Conservation (phyloP, 352 stramenopile species). For the Phytophthora palmivora region DNA sequence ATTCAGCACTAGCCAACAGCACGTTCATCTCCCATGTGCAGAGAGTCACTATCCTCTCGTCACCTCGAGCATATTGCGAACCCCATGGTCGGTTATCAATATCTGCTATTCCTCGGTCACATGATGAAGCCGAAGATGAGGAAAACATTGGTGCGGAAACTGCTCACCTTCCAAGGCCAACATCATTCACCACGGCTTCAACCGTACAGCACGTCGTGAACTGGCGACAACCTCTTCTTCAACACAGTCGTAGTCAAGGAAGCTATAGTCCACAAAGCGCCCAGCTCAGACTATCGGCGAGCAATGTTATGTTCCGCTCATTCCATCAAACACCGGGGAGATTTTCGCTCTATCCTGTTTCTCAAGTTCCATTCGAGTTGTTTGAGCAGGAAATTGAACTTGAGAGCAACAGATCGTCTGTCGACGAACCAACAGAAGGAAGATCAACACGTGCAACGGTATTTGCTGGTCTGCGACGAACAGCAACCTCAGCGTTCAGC, state of each 20-base stretch:
- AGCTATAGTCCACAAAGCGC: constrained; percentile 12
- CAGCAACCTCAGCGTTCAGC: constrained; percentile 45
- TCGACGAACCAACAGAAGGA: constrained; percentile 24
- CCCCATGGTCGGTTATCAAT: constrained; percentile 11
- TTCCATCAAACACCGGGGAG: constrained; percentile 37
- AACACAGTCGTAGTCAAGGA: constrained; percentile 34
- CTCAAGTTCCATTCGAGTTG: constrained; percentile 77
- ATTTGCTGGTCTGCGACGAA: constrained; percentile 58
- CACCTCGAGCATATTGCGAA: constrained; percentile 62
- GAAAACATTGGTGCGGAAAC: not conserved
- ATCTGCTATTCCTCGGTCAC: constrained; percentile 12
- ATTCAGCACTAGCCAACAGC: constrained; percentile 55
- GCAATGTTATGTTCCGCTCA: constrained; percentile 28
- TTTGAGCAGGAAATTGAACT: constrained; percentile 83
- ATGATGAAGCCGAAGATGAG: constrained; percentile 14
- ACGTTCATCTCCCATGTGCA: constrained; percentile 60
- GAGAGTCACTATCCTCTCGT: constrained; percentile 44
- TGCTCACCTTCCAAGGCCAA: constrained; percentile 22
- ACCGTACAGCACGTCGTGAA: constrained; percentile 11
- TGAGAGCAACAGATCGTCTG: constrained; percentile 51
- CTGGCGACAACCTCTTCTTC: constrained; percentile 28
- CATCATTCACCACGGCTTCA: constrained; percentile 25
- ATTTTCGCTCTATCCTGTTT: constrained; percentile 74
- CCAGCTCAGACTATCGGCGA: constrained; percentile 20
- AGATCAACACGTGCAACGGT: constrained; percentile 42